A percentile compares a stretch with the other conserved stretches of the same genome.
Conservation (phyloP, 139 green algal genomes). For the Chlorella sp. region DNA sequence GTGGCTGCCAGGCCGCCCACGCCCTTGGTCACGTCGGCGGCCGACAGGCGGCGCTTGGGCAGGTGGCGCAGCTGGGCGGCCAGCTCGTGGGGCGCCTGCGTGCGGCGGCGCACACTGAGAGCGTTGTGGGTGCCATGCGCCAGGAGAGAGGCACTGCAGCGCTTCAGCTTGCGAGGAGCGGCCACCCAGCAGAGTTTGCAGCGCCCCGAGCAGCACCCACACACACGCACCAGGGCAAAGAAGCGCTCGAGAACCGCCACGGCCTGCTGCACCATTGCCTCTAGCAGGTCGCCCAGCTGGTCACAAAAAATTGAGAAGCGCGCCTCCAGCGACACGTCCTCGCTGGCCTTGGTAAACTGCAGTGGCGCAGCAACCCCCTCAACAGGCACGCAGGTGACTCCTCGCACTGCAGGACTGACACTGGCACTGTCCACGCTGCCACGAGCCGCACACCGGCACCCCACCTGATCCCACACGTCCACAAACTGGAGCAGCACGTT, state of each 20-base stretch:
- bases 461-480: neutral
- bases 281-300: constrained; percentile 35
- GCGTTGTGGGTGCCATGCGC: neutral
- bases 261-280: constrained; percentile 22
- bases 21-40: neutral
- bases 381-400: neutral
- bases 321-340: constrained; percentile 12
- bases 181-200: neutral
- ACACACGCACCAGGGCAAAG: constrained; percentile 7
- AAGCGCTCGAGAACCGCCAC: constrained; percentile 28
- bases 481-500: neutral
- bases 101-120: neutral
- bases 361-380: no score
- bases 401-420: no score
- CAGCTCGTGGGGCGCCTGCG: neutral
- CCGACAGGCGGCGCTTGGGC: neutral
- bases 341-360: neutral
- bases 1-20: constrained; percentile 7
- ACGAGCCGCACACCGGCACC: neutral
- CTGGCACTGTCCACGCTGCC: no score
- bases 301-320: constrained; percentile 37
- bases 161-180: neutral
- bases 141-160: neutral
- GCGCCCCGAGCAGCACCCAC: neutral
- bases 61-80: constrained; percentile 22